phyloP scores from a whole-genome alignment of 177 flowering plant genomes.

The Vitis hybrid region DNA sequence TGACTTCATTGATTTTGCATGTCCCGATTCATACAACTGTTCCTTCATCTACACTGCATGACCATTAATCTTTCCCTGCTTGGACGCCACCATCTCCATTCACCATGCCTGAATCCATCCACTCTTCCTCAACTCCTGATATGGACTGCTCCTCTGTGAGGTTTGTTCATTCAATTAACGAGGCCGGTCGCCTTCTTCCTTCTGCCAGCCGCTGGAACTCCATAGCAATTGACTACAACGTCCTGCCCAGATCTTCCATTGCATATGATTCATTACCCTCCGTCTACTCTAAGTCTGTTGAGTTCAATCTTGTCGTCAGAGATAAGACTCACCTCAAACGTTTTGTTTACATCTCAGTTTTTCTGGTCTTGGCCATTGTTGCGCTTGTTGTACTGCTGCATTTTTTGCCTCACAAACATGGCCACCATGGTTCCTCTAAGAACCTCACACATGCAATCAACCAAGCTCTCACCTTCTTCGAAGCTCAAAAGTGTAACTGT shows the following conservation, averaged over 20 bases:
- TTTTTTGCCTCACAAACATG: constrained; percentile 39
- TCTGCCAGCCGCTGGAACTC: constrained; percentile 60
- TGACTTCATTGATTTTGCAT: background rate
- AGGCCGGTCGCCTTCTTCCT: constrained; percentile 48
- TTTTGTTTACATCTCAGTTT: constrained; percentile 25
- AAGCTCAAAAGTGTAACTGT: constrained; percentile 68
- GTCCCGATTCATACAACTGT: background rate
- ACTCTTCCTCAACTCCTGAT: constrained; percentile 1
- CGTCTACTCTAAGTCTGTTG: constrained; percentile 42
- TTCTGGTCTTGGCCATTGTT: constrained; percentile 18
- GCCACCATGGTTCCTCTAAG: constrained; percentile 22
- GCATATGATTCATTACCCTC: constrained; percentile 31
- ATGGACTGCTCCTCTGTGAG: background rate
- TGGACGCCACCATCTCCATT: background rate
- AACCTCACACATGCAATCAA: constrained; percentile 47
- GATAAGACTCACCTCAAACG: constrained; percentile 35
- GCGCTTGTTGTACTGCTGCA: constrained; percentile 23
- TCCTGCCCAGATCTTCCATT: constrained; percentile 15
- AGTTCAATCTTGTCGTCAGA: constrained; percentile 39
- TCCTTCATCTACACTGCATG: background rate
- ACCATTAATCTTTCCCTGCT: background rate
- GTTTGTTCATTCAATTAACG: constrained; percentile 37
- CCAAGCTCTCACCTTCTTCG: constrained; percentile 61
- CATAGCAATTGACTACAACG: constrained; percentile 32
- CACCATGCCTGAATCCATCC: constrained; percentile 12